A percentile compares a stretch with the other conserved stretches of the same genome.
phyloP scores from a whole-genome alignment of 495 filamentous ascomycete genomes.

The Haplographium delicatum region DNA sequence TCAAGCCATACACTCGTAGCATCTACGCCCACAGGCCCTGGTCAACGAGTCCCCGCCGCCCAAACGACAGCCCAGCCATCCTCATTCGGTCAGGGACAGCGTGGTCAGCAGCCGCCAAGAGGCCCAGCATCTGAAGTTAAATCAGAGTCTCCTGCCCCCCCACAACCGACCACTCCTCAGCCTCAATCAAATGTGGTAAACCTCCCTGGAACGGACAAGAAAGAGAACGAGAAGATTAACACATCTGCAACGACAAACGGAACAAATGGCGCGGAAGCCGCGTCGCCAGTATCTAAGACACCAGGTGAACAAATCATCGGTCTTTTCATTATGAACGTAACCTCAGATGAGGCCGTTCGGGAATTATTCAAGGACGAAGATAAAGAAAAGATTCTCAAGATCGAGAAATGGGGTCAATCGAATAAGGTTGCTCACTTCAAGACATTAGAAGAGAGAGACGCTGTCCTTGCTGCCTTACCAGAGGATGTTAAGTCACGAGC shows the following conservation, averaged over 20 bases:
- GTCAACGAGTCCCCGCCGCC: slow-evolving; percentile 21
- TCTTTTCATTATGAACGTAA: slow-evolving; percentile 78
- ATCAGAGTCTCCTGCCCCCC: slow-evolving; percentile 25
- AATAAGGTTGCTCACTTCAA: slow-evolving; percentile 81
- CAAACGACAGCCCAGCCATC: slow-evolving; percentile 26
- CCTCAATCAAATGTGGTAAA: slow-evolving; percentile 34
- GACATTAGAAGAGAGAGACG: slow-evolving; percentile 68
- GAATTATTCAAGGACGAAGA: slow-evolving; percentile 79
- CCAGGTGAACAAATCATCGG: slow-evolving; percentile 52
- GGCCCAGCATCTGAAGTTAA: slow-evolving; percentile 23
- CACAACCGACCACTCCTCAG: slow-evolving; percentile 47
- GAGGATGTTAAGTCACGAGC: slow-evolving; percentile 65
- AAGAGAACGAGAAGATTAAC: slow-evolving; percentile 38
- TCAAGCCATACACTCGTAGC: slow-evolving; percentile 26
- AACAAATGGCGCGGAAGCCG: slow-evolving; percentile 39
- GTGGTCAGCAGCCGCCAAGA: slow-evolving; percentile 24
- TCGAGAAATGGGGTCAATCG: slow-evolving; percentile 69
- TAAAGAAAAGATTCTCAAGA: slow-evolving; percentile 65
- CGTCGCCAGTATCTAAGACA: slow-evolving; percentile 42
- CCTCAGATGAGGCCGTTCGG: slow-evolving; percentile 69
- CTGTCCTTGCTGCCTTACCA: slow-evolving; percentile 64
- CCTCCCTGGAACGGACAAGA: slow-evolving; percentile 27
- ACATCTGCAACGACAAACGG: slow-evolving; percentile 41
- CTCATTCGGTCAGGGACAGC: slow-evolving; percentile 24
- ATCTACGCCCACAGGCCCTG: slow-evolving; percentile 23